These are phyloP conservation scores for Climacium dendroides DNA, from an alignment of 225 moss, liverwort and hornwort species.

Conservation along the genomic window DNA sequence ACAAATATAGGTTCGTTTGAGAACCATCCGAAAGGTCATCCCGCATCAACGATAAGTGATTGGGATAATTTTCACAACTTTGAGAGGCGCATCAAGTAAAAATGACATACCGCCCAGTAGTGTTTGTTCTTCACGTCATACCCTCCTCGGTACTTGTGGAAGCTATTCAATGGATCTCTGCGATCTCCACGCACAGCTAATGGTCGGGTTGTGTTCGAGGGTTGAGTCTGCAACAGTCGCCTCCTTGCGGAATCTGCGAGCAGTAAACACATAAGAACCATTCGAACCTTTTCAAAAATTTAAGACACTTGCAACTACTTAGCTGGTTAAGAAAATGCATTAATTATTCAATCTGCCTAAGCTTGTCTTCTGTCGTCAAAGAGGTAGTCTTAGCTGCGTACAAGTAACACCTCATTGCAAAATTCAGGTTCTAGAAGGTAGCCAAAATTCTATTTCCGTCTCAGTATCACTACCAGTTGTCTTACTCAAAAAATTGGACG, in stretches of 20 bases:
- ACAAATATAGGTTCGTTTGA: too few relatives aligned
- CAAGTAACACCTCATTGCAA: background rate
- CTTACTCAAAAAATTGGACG: background rate
- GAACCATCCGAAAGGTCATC: too few relatives aligned
- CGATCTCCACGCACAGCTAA: conserved; percentile 54
- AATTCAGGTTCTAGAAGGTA: background rate
- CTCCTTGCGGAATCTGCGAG: background rate
- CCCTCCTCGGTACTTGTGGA: conserved; percentile 48
- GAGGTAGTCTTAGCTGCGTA: background rate
- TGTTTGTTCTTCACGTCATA: conserved; percentile 54
- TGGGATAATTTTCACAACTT: too few relatives aligned
- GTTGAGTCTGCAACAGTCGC: conserved; percentile 8
- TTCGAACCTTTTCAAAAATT: background rate
- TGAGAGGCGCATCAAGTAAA: background rate
- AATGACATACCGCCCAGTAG: conserved; percentile 62
- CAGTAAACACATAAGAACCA: background rate
- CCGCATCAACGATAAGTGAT: background rate
- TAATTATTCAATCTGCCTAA: background rate
- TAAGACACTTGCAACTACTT: background rate
- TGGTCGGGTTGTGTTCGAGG: conserved; percentile 1
- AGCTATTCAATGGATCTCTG: conserved; percentile 36
- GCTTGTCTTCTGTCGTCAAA: background rate
- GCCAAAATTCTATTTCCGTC: background rate
- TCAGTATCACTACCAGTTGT: background rate
- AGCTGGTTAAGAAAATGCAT: background rate